phyloP scores from a whole-genome alignment of 163 green algal genomes.

The Scenedesmus sp. region DNA sequence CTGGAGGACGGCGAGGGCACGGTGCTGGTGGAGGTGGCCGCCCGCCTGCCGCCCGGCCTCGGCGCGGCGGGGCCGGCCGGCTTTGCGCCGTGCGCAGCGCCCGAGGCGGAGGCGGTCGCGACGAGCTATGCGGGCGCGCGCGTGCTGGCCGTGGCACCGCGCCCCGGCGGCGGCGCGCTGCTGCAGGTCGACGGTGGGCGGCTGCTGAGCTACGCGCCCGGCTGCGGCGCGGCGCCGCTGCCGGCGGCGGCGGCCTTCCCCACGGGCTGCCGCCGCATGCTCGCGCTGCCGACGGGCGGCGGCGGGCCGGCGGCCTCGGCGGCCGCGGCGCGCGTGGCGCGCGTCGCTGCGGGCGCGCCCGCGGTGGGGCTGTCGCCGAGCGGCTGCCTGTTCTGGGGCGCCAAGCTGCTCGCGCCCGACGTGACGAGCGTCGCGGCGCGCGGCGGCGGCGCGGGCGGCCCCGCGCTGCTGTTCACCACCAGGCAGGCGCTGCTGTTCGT shows the following conservation, averaged over 20 bases:
- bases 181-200: slow-evolving; percentile 57
- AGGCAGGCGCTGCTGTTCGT: slow-evolving; percentile 65
- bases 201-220: slow-evolving; percentile 44
- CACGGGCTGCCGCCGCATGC: slow-evolving; percentile 42
- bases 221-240: not conserved
- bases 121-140: slow-evolving; percentile 39
- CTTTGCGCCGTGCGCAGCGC: no score
- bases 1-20: slow-evolving; percentile 45
- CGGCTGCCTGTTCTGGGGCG: slow-evolving; percentile 66
- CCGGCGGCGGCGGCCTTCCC: slow-evolving; percentile 30
- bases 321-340: not conserved
- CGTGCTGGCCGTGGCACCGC: slow-evolving; percentile 45
- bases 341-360: slow-evolving; percentile 27
- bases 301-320: not conserved
- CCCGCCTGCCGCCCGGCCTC: slow-evolving; percentile 10
- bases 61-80: not conserved
- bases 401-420: slow-evolving; percentile 34
- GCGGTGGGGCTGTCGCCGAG: slow-evolving; percentile 61
- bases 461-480: slow-evolving; percentile 83
- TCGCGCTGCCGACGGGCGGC: slow-evolving; percentile 16
- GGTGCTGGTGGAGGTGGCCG: slow-evolving; percentile 46
- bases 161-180: slow-evolving; percentile 50
- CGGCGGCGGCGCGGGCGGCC: slow-evolving; percentile 66
- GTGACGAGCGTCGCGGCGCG: slow-evolving; percentile 68
- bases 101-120: not conserved